Evolutionary conservation across 768 basidiomycete genomes (phyloP).

Genomic region (Cystofilobasidium macerans): DNA sequence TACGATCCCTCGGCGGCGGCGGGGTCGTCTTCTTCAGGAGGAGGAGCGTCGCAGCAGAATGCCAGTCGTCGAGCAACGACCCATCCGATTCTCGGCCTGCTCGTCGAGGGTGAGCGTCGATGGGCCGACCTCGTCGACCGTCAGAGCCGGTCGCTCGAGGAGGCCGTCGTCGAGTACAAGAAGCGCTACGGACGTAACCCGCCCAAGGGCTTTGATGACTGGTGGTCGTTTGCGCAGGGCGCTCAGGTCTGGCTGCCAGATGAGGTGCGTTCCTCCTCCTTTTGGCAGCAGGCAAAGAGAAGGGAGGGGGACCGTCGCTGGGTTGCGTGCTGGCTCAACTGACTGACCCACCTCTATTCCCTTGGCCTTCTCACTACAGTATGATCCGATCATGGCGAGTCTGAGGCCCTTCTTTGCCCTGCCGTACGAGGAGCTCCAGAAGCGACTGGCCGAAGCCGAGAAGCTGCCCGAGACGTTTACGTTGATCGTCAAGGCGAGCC

Average conservation of each 20-base stretch:
- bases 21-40: too few species aligned
- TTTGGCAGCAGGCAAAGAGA: background rate
- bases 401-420: slow-evolving; percentile 38
- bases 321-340: too few species aligned
- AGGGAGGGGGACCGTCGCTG: too few species aligned
- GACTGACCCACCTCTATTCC: background rate
- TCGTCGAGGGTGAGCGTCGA: slow-evolving; percentile 67
- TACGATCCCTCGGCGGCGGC: background rate
- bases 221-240: slow-evolving; percentile 36
- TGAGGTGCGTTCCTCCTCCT: slow-evolving; percentile 25
- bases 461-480: slow-evolving; percentile 39
- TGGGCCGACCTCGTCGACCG: slow-evolving; percentile 55
- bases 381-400: slow-evolving; percentile 35
- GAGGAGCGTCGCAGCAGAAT: too few species aligned
- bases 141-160: slow-evolving; percentile 68
- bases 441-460: slow-evolving; percentile 36
- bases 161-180: slow-evolving; percentile 72
- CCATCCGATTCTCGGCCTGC: slow-evolving; percentile 72
- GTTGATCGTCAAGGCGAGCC: slow-evolving; percentile 36
- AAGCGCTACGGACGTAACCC: slow-evolving; percentile 59
- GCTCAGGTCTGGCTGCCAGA: slow-evolving; percentile 37
- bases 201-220: slow-evolving; percentile 69
- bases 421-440: slow-evolving; percentile 32
- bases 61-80: slow-evolving; percentile 23
- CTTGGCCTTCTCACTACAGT: slow-evolving; percentile 21